Conservation (phyloP, 2,329 filamentous ascomycete species). For the Penicillium sp. region DNA sequence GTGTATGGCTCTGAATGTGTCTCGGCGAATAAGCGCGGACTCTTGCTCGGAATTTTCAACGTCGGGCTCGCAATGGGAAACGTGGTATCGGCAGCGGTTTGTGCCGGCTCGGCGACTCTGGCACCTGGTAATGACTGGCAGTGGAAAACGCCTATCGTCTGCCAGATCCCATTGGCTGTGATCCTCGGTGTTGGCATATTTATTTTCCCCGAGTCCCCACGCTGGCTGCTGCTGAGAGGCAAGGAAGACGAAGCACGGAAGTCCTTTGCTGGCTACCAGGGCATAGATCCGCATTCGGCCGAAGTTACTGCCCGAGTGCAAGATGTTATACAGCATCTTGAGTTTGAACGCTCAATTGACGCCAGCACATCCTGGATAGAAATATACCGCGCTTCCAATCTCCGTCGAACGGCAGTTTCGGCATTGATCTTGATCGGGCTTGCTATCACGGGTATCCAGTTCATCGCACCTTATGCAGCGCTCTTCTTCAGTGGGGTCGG, state of each 20-base stretch:
- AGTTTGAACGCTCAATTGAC: slow-evolving; percentile 12
- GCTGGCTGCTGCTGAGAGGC: slow-evolving; percentile 12
- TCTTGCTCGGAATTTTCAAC: slow-evolving; percentile 15
- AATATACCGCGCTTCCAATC: slow-evolving; percentile 15
- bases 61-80: slow-evolving; percentile 18
- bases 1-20: slow-evolving; percentile 17
- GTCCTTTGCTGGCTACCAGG: slow-evolving; percentile 10
- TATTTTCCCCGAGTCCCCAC: slow-evolving; percentile 18
- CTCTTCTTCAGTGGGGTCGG: slow-evolving; percentile 18
- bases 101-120: slow-evolving; percentile 15
- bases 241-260: slow-evolving; percentile 8
- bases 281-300: slow-evolving; percentile 4
- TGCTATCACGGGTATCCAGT: slow-evolving; percentile 23
- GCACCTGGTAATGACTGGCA: slow-evolving; percentile 14
- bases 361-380: slow-evolving; percentile 13
- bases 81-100: slow-evolving; percentile 17
- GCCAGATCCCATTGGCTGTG: slow-evolving; percentile 21
- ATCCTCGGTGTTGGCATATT: slow-evolving; percentile 11
- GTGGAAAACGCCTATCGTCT: slow-evolving; percentile 23
- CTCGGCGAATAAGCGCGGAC: slow-evolving; percentile 12
- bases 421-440: slow-evolving; percentile 16
- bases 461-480: slow-evolving; percentile 12
- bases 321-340: slow-evolving; percentile 16
- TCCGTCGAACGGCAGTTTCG: slow-evolving; percentile 16
- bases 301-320: slow-evolving; percentile 17